A percentile compares a stretch with the other conserved stretches of the same genome.
These are phyloP conservation scores for Ramichloridium luteum DNA, from an alignment of 2,329 filamentous ascomycete species.

Conservation along the genomic window DNA sequence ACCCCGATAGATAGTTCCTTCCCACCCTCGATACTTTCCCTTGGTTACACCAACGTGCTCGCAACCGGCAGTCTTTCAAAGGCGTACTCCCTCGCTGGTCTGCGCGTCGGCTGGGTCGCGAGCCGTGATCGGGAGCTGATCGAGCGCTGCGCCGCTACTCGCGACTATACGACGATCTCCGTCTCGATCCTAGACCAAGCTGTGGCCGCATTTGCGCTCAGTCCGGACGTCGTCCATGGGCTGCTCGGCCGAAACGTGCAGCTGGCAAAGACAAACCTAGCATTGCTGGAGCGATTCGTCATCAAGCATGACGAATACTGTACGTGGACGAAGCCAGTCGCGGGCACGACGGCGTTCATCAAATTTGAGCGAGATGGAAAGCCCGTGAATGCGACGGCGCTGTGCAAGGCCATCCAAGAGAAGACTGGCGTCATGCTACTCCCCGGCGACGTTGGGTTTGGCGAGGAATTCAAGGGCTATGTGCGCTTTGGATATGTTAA, in stretches of 20 bases:
- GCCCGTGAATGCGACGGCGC: slow-evolving; percentile 57
- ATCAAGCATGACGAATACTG: slow-evolving; percentile 50
- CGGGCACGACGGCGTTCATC: slow-evolving; percentile 70
- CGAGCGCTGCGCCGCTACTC: slow-evolving; percentile 48
- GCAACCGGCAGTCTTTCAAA: slow-evolving; percentile 76
- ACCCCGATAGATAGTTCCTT: slow-evolving; percentile 41
- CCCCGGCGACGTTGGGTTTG: slow-evolving; percentile 64
- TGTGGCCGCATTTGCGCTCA: slow-evolving; percentile 63
- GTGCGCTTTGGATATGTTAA: slow-evolving; percentile 68
- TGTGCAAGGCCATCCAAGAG: slow-evolving; percentile 57
- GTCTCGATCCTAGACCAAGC: slow-evolving; percentile 74
- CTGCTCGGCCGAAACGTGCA: slow-evolving; percentile 52
- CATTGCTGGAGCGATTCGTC: slow-evolving; percentile 54
- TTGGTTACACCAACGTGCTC: slow-evolving; percentile 60
- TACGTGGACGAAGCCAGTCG: slow-evolving; percentile 61
- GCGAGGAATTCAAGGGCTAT: slow-evolving; percentile 59
- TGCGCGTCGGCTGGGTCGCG: slow-evolving; percentile 73
- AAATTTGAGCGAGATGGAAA: slow-evolving; percentile 50
- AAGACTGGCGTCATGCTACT: slow-evolving; percentile 62
- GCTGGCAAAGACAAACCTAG: slow-evolving; percentile 56
- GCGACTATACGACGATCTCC: slow-evolving; percentile 78
- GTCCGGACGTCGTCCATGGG: slow-evolving; percentile 48
- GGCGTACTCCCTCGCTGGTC: slow-evolving; percentile 69
- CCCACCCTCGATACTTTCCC: slow-evolving; percentile 56
- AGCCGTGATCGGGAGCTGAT: slow-evolving; percentile 52